These are phyloP conservation scores for Gnomoniopsis sp. DNA, from an alignment of 2,329 filamentous ascomycete species.

Conservation along the genomic window DNA sequence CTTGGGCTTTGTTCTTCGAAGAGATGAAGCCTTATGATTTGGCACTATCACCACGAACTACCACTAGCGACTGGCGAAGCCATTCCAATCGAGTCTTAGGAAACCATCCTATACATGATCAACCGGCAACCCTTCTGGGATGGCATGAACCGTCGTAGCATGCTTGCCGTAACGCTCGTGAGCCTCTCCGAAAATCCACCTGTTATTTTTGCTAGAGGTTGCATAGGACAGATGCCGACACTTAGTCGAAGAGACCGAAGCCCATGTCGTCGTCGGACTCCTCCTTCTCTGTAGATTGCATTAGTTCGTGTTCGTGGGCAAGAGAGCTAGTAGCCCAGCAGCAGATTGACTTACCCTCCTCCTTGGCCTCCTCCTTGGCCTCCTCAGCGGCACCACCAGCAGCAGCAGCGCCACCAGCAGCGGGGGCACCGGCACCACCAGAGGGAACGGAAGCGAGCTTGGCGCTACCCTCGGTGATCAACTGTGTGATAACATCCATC, in stretches of 20 bases:
- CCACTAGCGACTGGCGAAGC: conserved; percentile 2
- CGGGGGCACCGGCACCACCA: conserved; percentile 66
- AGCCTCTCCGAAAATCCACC: conserved; percentile 10
- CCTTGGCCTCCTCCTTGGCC: conserved; percentile 63
- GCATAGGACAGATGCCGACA: conserved; percentile 22
- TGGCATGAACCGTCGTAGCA: conserved; percentile 26
- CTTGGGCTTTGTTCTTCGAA: neutral
- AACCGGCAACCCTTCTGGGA: conserved; percentile 26
- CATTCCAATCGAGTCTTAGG: conserved; percentile 8
- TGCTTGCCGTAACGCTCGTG: conserved; percentile 12
- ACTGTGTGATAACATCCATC: conserved; percentile 44
- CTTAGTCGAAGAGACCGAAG: conserved; percentile 74
- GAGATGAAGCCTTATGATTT: conserved; percentile 9
- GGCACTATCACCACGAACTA: conserved; percentile 10
- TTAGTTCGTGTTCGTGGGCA: conserved; percentile 20
- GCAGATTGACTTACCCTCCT: conserved; percentile 67
- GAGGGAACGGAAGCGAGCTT: conserved; percentile 98
- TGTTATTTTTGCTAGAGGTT: neutral
- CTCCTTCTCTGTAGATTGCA: conserved; percentile 51
- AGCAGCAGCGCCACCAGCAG: conserved; percentile 64
- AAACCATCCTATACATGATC: conserved; percentile 6
- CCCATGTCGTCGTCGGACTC: conserved; percentile 75
- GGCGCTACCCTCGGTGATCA: conserved; percentile 82
- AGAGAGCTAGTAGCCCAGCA: conserved; percentile 3
- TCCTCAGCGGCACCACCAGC: conserved; percentile 64